phyloP scores from a whole-genome alignment of 352 stramenopile genomes.

The Elongisporangium undulatum region DNA sequence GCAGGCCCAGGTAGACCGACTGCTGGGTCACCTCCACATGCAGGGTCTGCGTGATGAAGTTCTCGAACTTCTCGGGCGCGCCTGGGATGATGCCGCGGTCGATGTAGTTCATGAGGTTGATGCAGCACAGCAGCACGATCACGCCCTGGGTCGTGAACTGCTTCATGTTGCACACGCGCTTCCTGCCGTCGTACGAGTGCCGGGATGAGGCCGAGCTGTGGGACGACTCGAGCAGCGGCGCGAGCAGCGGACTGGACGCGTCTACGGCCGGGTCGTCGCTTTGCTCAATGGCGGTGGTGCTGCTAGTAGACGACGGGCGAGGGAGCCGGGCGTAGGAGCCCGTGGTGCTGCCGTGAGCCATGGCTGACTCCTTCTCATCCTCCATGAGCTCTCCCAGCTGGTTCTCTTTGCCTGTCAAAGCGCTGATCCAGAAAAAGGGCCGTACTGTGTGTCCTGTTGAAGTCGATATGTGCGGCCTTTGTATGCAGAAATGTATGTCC shows the following conservation, averaged over 20 bases:
- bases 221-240: neutral
- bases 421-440: neutral
- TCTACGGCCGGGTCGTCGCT: neutral
- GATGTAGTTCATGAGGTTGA: slow-evolving; percentile 94
- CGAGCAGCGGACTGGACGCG: neutral
- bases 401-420: neutral
- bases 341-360: neutral
- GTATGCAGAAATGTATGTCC: too few species aligned
- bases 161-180: slow-evolving; percentile 1
- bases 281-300: neutral
- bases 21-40: slow-evolving; percentile 53
- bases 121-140: slow-evolving; percentile 83
- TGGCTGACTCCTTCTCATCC: neutral
- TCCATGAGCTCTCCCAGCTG: neutral
- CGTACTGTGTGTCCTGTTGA: neutral
- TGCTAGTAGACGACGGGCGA: neutral
- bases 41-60: slow-evolving; percentile 86
- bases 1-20: slow-evolving; percentile 81
- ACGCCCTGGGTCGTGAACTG: slow-evolving; percentile 48
- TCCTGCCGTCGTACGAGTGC: neutral
- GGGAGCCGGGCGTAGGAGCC: neutral
- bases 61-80: slow-evolving; percentile 88
- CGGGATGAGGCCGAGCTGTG: neutral
- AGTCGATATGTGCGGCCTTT: too few species aligned
- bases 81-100: slow-evolving; percentile 95